Conservation (phyloP, 2,329 filamentous ascomycete genomes). For the Colletotrichum godetiae region DNA sequence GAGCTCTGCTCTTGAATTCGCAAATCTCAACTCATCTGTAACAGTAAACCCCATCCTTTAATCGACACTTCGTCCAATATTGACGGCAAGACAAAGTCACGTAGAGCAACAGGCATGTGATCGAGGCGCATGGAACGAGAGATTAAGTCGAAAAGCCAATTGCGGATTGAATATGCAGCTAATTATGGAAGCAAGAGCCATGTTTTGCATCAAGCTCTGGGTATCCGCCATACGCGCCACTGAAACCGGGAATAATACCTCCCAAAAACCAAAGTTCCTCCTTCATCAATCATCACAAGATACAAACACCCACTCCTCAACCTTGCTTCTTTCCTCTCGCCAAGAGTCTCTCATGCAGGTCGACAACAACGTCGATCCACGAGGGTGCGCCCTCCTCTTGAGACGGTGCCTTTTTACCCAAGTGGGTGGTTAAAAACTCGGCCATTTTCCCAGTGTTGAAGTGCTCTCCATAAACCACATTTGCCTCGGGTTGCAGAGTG, state of each 20-base stretch:
- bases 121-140: background rate
- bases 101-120: background rate
- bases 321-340: constrained; percentile 64
- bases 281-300: constrained; percentile 44
- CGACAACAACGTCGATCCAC: constrained; percentile 68
- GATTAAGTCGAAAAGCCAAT: background rate
- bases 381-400: constrained; percentile 47
- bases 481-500: constrained; percentile 63
- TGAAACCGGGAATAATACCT: constrained; percentile 30
- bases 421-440: constrained; percentile 73
- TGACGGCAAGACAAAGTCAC: background rate
- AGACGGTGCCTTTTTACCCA: constrained; percentile 48
- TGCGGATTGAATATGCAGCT: background rate
- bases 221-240: constrained; percentile 31
- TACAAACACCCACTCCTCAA: background rate
- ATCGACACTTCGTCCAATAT: background rate
- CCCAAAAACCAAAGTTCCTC: constrained; percentile 31
- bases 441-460: constrained; percentile 81
- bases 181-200: background rate
- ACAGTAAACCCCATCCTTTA: background rate
- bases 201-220: constrained; percentile 17
- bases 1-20: background rate
- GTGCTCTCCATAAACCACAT: constrained; percentile 80
- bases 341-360: constrained; percentile 66
- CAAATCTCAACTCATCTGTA: background rate